Base-by-base conservation (phyloP, 2,329 filamentous ascomycete species). In the Orbilia brochopaga region DNA sequence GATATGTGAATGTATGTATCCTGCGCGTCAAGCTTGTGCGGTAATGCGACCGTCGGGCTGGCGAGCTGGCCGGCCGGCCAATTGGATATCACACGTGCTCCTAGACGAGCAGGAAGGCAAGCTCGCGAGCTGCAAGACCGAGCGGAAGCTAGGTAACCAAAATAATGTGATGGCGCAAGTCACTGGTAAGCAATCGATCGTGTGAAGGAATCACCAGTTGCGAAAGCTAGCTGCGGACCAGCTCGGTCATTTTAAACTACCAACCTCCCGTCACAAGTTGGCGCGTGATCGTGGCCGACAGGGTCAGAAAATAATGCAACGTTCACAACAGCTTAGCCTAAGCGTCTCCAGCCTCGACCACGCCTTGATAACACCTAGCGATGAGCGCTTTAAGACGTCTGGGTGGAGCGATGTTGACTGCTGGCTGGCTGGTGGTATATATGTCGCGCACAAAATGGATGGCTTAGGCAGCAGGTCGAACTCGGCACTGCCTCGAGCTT, bases 161-260 rank as follows among this genome's bases (percentile, higher is more conserved):
- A 42, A 42, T 42, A 42, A 42, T 42, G 37, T 42, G 37, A 42
- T 42, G 37, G 37, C 37, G 37, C 37, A 42, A 42, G 27, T 32
- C 8, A 32, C 8, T 8, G 8, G 27, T 32, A 32, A 32, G 27
- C 27, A n/a, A n/a, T n/a, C n/a, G n/a, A 32, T 32, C 27, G 27
- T 32, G 27, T 42, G 40, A 48, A 40, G 46, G 51, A 57, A 57
- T 23, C 32, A 56, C 57, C 8, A n/a, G n/a, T n/a, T n/a, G n/a
- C n/a, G 50, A 60, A 24, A 55, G 30, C 46, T 52, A 17, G 32
- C 56, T 69, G 58, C 52, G 65, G 65, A 57, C 57, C 15, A 48
- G 42, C 23, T 56, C 51, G 40, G 50, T 57, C 64, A 69, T 69
- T n/a, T 57, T 69, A 69, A 69, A 57, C 32, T 11, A 60, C 37